phyloP scores from a whole-genome alignment of 1,139 yeast species.

The Magnusiomyces fungicola region DNA sequence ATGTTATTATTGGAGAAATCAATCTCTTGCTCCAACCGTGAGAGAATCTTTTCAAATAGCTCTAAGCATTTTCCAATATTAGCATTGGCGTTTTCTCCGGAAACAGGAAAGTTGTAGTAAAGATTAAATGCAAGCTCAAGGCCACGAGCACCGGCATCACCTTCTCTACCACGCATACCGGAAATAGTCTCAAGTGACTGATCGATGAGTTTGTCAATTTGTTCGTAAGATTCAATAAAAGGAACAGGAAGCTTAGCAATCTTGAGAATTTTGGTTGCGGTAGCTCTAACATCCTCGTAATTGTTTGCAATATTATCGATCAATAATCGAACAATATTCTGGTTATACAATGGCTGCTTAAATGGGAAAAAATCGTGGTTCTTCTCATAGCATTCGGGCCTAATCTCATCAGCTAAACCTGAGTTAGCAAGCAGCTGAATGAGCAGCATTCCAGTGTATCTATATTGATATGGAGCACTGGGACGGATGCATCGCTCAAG shows the following conservation, averaged over 20 bases:
- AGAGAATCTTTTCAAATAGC: constrained; percentile 34
- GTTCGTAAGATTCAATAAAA: constrained; percentile 20
- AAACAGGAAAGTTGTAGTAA: constrained; percentile 17
- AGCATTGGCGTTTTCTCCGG: constrained; percentile 20
- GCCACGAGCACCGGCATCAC: constrained; percentile 76
- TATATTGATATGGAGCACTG: constrained; percentile 61
- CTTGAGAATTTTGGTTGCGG: constrained; percentile 43
- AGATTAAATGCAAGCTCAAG: constrained; percentile 41
- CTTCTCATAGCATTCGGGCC: constrained; percentile 35
- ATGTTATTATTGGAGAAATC: constrained; percentile 31
- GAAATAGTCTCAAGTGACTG: constrained; percentile 42
- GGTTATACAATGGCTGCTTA: constrained; percentile 38
- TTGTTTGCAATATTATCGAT: constrained; percentile 59
- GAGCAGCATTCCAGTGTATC: constrained; percentile 46
- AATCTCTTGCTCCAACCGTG: constrained; percentile 30
- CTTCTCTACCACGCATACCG: constrained; percentile 59
- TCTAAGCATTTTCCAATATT: constrained; percentile 15
- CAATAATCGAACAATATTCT: constrained; percentile 39
- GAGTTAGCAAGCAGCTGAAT: constrained; percentile 44
- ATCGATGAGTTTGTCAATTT: constrained; percentile 29
- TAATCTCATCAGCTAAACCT: constrained; percentile 47
- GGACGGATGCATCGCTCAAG: constrained; percentile 46
- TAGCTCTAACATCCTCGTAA: constrained; percentile 65
- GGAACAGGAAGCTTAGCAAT: constrained; percentile 40
- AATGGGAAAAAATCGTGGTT: constrained; percentile 40